phyloP scores from a whole-genome alignment of 2,329 filamentous ascomycete species.

The Apiospora koreana region DNA sequence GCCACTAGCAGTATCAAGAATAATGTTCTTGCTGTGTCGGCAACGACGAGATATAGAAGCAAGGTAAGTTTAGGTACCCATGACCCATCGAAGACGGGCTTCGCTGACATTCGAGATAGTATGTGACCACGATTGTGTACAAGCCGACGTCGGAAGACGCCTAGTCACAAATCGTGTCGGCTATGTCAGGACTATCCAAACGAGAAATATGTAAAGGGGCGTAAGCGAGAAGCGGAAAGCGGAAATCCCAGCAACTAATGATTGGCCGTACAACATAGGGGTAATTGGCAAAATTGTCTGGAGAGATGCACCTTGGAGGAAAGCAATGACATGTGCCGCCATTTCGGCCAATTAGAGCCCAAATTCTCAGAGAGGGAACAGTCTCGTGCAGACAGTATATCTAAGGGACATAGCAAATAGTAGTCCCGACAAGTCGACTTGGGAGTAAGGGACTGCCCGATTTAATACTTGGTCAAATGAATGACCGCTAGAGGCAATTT shows the following conservation, averaged over 20 bases:
- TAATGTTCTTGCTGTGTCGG: slow-evolving; percentile 90
- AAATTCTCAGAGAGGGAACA: neutral
- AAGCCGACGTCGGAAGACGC: slow-evolving; percentile 74
- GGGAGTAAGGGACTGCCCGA: neutral
- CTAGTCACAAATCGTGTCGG: slow-evolving; percentile 14
- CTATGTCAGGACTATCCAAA: neutral
- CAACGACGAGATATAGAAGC: slow-evolving; percentile 94
- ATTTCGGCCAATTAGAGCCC: neutral
- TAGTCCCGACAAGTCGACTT: neutral
- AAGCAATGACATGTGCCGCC: neutral
- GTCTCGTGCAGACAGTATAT: neutral
- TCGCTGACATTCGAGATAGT: slow-evolving; percentile 52
- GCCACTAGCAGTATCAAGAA: slow-evolving; percentile 98
- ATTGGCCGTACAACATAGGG: neutral
- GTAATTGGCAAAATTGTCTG: neutral
- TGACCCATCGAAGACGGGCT: neutral
- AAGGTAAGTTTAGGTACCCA: slow-evolving; percentile 63
- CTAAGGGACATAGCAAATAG: neutral
- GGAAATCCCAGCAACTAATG: neutral
- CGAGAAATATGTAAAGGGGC: neutral
- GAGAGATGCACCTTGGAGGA: neutral
- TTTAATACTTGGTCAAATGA: neutral
- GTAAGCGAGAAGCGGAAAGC: neutral
- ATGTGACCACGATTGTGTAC: slow-evolving; percentile 96
- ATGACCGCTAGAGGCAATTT: neutral